Conservation (phyloP, 106 monocot genomes). For the Phalaenopsis equestris region DNA sequence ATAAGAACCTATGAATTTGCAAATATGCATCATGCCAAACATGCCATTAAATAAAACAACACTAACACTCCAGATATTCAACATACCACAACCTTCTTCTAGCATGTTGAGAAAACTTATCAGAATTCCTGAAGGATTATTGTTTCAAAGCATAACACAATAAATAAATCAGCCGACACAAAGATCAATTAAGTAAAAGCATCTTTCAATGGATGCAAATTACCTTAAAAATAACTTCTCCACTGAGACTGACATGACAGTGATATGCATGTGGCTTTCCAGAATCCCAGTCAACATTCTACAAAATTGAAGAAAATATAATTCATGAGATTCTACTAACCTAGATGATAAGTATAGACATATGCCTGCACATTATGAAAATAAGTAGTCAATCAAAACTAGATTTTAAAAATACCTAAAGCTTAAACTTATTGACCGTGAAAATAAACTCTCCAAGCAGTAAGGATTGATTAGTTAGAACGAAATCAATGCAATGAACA, state of each 20-base stretch:
- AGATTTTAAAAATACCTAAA: neutral
- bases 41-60: no score
- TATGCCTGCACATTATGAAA: neutral
- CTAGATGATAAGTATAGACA: neutral
- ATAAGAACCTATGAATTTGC: no score
- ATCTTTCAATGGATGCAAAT: neutral
- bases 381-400: neutral
- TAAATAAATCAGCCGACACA: no score
- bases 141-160: no score
- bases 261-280: constrained; percentile 39
- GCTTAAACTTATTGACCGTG: neutral
- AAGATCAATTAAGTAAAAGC: neutral
- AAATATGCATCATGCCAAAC: no score
- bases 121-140: no score
- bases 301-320: constrained; percentile 3
- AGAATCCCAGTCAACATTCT: constrained; percentile 46
- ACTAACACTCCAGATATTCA: no score
- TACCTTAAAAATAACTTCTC: constrained; percentile 29
- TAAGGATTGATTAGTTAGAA: neutral
- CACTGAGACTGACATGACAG: constrained; percentile 35
- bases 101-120: no score
- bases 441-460: neutral
- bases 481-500: neutral
- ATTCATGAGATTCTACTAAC: neutral
- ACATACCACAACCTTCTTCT: no score